Evolutionary conservation across 352 stramenopile genomes (phyloP), one percentile per base, ranked within the genome.

Genomic region (Thalassiosira livingstoniorum): DNA sequence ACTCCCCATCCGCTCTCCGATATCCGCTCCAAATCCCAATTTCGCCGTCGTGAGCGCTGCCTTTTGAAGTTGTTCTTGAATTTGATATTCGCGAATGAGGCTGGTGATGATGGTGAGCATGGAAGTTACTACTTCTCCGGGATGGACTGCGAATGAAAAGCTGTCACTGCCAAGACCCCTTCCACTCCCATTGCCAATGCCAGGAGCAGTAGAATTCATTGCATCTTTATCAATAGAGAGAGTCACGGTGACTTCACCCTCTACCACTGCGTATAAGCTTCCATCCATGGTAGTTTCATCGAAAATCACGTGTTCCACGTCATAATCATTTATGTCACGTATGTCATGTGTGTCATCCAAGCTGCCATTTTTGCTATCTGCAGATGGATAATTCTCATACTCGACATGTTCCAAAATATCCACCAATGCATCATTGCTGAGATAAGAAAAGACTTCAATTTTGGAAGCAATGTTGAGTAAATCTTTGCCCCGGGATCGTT

Each of bases 371-470:
- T n/a, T n/a, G n/a, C n/a, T n/a, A n/a, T n/a, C n/a, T 25, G 55
- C 45, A 27, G 63, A 61, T 31, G 35, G 35, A 45, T 72, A 60
- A 72, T 80, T 58, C 35, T 77, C 57, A 72, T 77, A 82, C 60
- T 86, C 73, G 3, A 83, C 64, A 35, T 83, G 75, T 10, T 82
- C 60, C 13, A 83, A 37, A 60, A 79, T 78, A 23, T 82, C 64
- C 43, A 25, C 43, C 18, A 84, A 43, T 57, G 83, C 83, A 34
- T 85, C 75, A 43, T 72, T 63, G 18, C 69, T 80, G 10, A 90
- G 64, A 68, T 87, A 90, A 0, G 67, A 81, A 47, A 89, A 79
- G 10, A 89, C 70, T 72, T 85, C 63, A 45, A 89, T 75, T 78
- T 84, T 82, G 2, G 68, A 78, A 43, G 73, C 62, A 34, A 83